A percentile compares a stretch with the other conserved stretches of the same genome.
phyloP scores from a whole-genome alignment of 1,284 basidiomycete species.

The Cutaneotrichosporon sp. region DNA sequence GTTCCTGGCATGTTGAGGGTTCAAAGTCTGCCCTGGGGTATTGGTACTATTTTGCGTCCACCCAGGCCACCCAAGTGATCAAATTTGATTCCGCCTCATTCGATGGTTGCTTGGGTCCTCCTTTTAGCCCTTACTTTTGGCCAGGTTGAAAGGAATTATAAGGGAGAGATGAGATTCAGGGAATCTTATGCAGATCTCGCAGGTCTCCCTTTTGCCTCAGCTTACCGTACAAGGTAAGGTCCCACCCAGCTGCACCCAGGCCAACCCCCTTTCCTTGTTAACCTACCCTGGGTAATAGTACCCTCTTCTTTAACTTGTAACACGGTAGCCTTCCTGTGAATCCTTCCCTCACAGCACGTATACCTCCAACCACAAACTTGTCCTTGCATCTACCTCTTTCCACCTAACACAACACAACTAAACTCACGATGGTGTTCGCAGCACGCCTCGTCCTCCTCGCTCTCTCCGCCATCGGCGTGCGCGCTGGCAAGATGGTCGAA shows the following conservation, averaged over 20 bases:
- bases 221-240: no score
- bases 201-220: no score
- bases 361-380: neutral
- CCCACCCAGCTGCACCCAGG: no score
- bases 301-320: no score
- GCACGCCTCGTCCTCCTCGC: constrained; percentile 8
- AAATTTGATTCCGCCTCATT: neutral
- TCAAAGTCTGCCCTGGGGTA: neutral
- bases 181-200: no score
- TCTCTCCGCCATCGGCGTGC: neutral
- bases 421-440: constrained; percentile 12
- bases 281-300: no score
- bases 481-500: constrained; percentile 12
- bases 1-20: neutral
- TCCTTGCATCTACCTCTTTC: neutral
- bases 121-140: no score
- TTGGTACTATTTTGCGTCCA: neutral
- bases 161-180: no score
- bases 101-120: no score
- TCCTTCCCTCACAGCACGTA: neutral
- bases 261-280: no score
- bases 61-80: neutral
- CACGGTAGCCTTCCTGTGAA: no score
- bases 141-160: no score
- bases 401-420: neutral